phyloP scores from a whole-genome alignment of 2,329 filamentous ascomycete genomes.

The Arthrobotrys musiformis region DNA sequence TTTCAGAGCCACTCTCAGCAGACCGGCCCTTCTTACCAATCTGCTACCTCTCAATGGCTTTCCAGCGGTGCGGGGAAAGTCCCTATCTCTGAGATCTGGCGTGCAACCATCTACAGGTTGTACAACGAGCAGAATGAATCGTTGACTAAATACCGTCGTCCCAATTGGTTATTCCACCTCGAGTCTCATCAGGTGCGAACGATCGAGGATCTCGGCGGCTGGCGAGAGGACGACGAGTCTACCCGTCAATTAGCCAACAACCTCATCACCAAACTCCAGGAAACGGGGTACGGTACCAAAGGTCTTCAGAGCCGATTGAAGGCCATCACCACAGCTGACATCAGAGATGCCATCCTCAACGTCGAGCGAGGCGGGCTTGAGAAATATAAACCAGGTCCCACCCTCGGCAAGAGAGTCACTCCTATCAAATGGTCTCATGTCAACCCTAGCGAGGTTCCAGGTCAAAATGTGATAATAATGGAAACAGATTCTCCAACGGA shows the following conservation, averaged over 20 bases:
- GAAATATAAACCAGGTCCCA: slow-evolving; percentile 34
- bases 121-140: slow-evolving; percentile 45
- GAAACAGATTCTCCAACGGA: background rate
- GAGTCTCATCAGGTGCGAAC: slow-evolving; percentile 22
- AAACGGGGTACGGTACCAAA: slow-evolving; percentile 42
- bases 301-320: slow-evolving; percentile 38
- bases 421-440: slow-evolving; percentile 33
- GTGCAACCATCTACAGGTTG: slow-evolving; percentile 41
- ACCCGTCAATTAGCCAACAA: slow-evolving; percentile 39
- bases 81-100: slow-evolving; percentile 44
- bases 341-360: slow-evolving; percentile 29
- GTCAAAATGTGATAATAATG: background rate
- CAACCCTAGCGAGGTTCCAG: background rate
- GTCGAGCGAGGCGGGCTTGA: slow-evolving; percentile 27
- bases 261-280: slow-evolving; percentile 44
- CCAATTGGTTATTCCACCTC: slow-evolving; percentile 46
- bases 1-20: background rate
- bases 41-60: background rate
- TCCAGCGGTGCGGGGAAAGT: slow-evolving; percentile 22
- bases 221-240: slow-evolving; percentile 41
- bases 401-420: slow-evolving; percentile 32
- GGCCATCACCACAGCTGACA: slow-evolving; percentile 24
- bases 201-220: slow-evolving; percentile 35
- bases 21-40: background rate
- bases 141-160: slow-evolving; percentile 44